Base-by-base conservation (phyloP, 495 filamentous ascomycete genomes). In the Podospora fimiseda region DNA sequence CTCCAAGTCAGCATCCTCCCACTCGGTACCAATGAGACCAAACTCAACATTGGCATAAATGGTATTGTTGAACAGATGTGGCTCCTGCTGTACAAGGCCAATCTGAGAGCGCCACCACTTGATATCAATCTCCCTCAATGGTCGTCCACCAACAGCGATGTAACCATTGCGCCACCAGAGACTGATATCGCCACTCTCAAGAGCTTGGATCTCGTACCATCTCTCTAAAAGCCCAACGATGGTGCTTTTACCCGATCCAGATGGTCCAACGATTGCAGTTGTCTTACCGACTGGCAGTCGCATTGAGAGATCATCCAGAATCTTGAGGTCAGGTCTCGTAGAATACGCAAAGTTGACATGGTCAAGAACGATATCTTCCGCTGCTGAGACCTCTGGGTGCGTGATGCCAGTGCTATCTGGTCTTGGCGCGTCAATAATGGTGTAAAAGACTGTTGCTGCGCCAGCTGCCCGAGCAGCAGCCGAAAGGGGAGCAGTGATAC, bases 251-350 rank as follows among this genome's bases (percentile, higher is more conserved):
- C 86, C 86, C 15, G 82, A 85, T 4, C 86, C 86, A 1, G 83
- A 87, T 16, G 89, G 80, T 1, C 91, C 86, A 43, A 93, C 87
- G 43, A 96, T 76, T n/a, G 90, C 89, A 15, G 87, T 88, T 15
- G 83, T 83, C 63, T 93, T 89, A 1, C 91, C 90, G 4, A 89
- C 83, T 5, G 85, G 83, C 13, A 88, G 73, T 0, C 60, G 67
- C 5, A 86, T 52, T 40, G 66, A 72, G 19, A 86, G 59, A n/a
- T 78, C 60, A 42, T 75, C 69, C 1, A 80, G 67, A 0, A 87
- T 76, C 36, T 73, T 79, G 27, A 81, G 64, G 33, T 82, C 75
- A 1, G 81, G 76, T 22, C 85, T 69, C 6, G 81, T 78, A 2
- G 85, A 81, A 55, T 89, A 90, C 0, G 80, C 71, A 58, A 88